Evolutionary conservation across 1,284 basidiomycete species (phyloP).

Genomic region (Sporisorium iseilematis-ciliati): DNA sequence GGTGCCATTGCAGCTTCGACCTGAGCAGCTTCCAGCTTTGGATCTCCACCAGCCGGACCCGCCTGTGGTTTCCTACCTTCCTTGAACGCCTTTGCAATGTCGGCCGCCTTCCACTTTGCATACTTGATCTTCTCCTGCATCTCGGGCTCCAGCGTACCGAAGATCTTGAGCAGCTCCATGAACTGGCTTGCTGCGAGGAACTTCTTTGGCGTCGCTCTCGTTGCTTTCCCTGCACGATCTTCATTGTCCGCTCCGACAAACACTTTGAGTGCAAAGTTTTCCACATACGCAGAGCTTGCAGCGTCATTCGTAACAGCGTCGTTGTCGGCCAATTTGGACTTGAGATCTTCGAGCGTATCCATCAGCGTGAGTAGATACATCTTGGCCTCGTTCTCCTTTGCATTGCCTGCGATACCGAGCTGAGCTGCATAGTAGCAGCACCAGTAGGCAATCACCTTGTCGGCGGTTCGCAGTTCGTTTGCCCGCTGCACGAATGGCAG

Average conservation of each 20-base stretch:
- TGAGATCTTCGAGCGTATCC: constrained; percentile 83
- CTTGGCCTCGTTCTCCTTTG: constrained; percentile 74
- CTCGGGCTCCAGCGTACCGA: constrained; percentile 73
- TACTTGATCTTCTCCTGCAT: constrained; percentile 84
- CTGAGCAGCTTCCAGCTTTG: constrained; percentile 38
- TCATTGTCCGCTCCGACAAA: constrained; percentile 91
- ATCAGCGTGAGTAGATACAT: constrained; percentile 81
- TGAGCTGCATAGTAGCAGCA: constrained; percentile 92
- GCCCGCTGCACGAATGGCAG: constrained; percentile 88
- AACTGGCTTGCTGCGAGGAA: constrained; percentile 89
- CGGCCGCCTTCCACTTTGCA: constrained; percentile 91
- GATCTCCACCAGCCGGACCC: constrained; percentile 56
- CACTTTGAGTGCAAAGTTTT: constrained; percentile 91
- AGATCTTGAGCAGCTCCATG: constrained; percentile 82
- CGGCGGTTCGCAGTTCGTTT: constrained; percentile 82
- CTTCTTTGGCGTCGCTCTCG: constrained; percentile 84
- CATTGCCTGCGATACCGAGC: constrained; percentile 80
- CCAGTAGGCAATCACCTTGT: constrained; percentile 93
- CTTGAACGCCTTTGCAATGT: constrained; percentile 87
- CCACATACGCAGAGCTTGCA: constrained; percentile 86
- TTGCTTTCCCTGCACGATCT: constrained; percentile 81
- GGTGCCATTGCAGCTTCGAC: constrained; percentile 38
- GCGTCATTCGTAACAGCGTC: constrained; percentile 87
- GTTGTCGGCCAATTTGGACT: constrained; percentile 78
- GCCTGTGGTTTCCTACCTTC: constrained; percentile 73